These are phyloP conservation scores for sorghum (Sorghum bicolor) DNA, from an alignment of 176 grass and related monocot genomes.

Conservation along the genomic window DNA sequence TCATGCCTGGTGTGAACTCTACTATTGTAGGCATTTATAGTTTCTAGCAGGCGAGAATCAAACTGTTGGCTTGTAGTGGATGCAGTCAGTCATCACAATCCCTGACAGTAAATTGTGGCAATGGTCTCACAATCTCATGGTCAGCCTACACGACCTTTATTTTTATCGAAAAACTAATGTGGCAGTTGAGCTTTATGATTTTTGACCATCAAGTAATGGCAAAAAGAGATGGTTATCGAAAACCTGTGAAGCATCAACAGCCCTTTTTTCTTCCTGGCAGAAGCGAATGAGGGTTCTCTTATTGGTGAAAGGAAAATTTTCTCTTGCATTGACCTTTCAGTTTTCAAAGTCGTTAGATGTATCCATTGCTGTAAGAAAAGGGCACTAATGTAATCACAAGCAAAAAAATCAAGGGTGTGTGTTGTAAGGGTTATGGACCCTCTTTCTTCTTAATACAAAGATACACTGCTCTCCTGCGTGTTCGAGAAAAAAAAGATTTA, in stretches of 20 bases:
- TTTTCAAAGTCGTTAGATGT: neutral
- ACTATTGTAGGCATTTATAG: neutral
- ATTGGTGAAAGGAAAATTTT: neutral
- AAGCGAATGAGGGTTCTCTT: neutral
- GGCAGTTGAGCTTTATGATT: neutral
- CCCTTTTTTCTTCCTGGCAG: neutral
- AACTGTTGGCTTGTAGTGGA: neutral
- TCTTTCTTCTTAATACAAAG: neutral
- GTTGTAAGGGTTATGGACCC: neutral
- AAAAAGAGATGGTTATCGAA: neutral
- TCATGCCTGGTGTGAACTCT: slow-evolving; percentile 1
- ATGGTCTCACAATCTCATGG: neutral
- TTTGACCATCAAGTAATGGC: neutral
- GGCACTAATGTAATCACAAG: neutral
- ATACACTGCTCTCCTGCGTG: neutral
- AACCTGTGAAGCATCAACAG: neutral
- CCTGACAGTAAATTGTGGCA: neutral
- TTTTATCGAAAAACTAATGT: neutral
- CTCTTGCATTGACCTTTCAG: neutral
- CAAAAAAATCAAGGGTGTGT: neutral
- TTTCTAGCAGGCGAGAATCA: neutral
- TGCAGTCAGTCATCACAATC: neutral
- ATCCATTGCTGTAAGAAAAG: neutral
- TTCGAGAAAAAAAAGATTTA: neutral
- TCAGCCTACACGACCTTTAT: neutral